Evolutionary conservation across 805 yeast genomes (phyloP).

Genomic region (Ogataea sp.): DNA sequence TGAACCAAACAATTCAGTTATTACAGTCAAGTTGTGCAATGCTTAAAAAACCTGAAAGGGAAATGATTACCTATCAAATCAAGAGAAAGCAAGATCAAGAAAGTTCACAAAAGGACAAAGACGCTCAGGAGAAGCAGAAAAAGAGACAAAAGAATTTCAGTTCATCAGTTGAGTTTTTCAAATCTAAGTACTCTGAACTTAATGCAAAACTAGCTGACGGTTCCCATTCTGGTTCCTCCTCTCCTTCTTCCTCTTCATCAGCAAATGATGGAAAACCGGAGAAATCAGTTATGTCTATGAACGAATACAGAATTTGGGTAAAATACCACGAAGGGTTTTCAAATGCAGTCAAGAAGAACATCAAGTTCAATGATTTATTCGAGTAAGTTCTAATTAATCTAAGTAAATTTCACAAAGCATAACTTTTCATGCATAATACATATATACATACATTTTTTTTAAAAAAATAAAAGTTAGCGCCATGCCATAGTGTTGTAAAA

Average conservation of each 20-base stretch:
- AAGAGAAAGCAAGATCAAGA: constrained; percentile 5
- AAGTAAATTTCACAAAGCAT: too few species aligned
- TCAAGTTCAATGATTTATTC: constrained; percentile 69
- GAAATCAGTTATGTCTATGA: constrained; percentile 14
- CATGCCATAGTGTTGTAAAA: too few species aligned
- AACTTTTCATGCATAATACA: background rate
- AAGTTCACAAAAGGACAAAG: too few species aligned
- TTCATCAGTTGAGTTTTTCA: constrained; percentile 32
- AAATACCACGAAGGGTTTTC: constrained; percentile 88
- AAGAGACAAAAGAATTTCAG: constrained; percentile 6
- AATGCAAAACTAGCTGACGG: constrained; percentile 4
- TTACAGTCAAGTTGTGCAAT: background rate
- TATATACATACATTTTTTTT: background rate
- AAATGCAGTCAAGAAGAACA: constrained; percentile 79
- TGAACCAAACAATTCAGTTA: background rate
- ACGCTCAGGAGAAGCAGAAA: constrained; percentile 4
- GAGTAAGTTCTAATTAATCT: background rate
- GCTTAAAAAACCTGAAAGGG: background rate
- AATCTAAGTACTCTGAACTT: constrained; percentile 30
- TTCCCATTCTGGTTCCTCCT: too few species aligned
- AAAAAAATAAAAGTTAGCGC: too few species aligned
- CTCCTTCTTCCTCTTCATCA: too few species aligned
- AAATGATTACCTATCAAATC: background rate
- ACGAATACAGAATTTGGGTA: constrained; percentile 59
- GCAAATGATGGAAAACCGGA: constrained; percentile 4